Conservation (phyloP, 768 basidiomycete species). For the Boletus vinaceobasis region DNA sequence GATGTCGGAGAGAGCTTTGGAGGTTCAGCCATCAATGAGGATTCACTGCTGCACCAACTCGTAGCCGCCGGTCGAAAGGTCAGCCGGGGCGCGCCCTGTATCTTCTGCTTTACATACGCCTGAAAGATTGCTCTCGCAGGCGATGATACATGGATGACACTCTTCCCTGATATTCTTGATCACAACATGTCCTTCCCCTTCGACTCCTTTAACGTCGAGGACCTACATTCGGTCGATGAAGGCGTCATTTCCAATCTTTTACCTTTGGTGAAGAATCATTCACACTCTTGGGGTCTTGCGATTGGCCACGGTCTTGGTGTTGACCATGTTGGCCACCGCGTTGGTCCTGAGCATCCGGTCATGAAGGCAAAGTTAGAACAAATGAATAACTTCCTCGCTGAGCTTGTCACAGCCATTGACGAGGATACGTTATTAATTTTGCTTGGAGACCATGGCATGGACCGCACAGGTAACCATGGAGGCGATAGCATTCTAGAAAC, state of each 20-base stretch:
- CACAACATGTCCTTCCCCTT: slow-evolving; percentile 76
- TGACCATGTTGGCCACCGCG: slow-evolving; percentile 93
- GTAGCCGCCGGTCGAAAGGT: slow-evolving; percentile 58
- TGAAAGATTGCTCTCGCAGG: slow-evolving; percentile 84
- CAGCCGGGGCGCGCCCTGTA: slow-evolving; percentile 1
- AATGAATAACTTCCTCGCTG: slow-evolving; percentile 76
- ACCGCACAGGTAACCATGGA: slow-evolving; percentile 89
- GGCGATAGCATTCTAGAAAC: slow-evolving; percentile 87
- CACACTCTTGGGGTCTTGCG: slow-evolving; percentile 74
- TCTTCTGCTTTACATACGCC: slow-evolving; percentile 1
- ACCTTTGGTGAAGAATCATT: slow-evolving; percentile 59
- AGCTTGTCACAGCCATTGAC: slow-evolving; percentile 72
- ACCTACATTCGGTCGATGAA: slow-evolving; percentile 91
- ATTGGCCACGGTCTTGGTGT: slow-evolving; percentile 94
- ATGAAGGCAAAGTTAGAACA: slow-evolving; percentile 86
- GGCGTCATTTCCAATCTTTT: slow-evolving; percentile 85
- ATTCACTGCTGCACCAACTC: slow-evolving; percentile 81
- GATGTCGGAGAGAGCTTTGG: slow-evolving; percentile 94
- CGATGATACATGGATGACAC: slow-evolving; percentile 93
- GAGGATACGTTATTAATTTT: slow-evolving; percentile 89
- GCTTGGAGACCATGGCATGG: slow-evolving; percentile 98
- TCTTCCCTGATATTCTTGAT: slow-evolving; percentile 77
- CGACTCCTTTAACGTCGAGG: slow-evolving; percentile 98
- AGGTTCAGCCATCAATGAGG: slow-evolving; percentile 80
- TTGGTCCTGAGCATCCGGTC: slow-evolving; percentile 82